Base-by-base conservation (phyloP, 805 yeast genomes). In the Naumovozyma castellii region DNA sequence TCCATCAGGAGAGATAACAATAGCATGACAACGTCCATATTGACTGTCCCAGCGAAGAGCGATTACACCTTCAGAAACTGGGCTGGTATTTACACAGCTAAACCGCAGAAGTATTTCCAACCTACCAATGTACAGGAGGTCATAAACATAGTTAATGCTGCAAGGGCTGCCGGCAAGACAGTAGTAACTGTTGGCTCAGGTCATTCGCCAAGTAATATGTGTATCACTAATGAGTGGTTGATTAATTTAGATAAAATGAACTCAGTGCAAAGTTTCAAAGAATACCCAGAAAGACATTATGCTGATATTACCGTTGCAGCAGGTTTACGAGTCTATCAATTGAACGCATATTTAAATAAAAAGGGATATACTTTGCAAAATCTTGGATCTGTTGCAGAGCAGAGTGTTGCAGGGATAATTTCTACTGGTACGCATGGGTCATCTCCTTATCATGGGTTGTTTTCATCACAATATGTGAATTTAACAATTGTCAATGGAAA, bases 401-500 rank as follows among this genome's bases (percentile, higher is more conserved):
- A 90, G 59, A 83, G 94, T 13, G 69, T 87, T 18, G 97, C 94
- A 3, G 98, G 98, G n/a, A 78, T 88, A 48, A 86, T 92, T 34
- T 82, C 95, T 2, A 90, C 97, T 0, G 97, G 97, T 20, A 87
- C 97, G 0, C 98, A 90, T 56, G 98, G 98, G 5, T 83, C 97
- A 0, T 80, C 95, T 8, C 94, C 90, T 32, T 84, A 73, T 58
- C 97, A 92, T 54, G 97, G 97, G 1, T 68, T 88, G 29, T 83
- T 90, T 2, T 76, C 92, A 6, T 90, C 86, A 51, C 96, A 87
- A 60, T 72, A 84, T 45, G 97, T 90, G 2, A 75, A 78, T 47
- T 60, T 90, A 42, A 78, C 84, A 8, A 59, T 90, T 22, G 76
- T 88, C 42, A 77, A 82, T 48, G 84, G 92, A 35, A 64, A 69